These are phyloP conservation scores for Terana coerulea DNA, from an alignment of 768 basidiomycete species.

Conservation along the genomic window DNA sequence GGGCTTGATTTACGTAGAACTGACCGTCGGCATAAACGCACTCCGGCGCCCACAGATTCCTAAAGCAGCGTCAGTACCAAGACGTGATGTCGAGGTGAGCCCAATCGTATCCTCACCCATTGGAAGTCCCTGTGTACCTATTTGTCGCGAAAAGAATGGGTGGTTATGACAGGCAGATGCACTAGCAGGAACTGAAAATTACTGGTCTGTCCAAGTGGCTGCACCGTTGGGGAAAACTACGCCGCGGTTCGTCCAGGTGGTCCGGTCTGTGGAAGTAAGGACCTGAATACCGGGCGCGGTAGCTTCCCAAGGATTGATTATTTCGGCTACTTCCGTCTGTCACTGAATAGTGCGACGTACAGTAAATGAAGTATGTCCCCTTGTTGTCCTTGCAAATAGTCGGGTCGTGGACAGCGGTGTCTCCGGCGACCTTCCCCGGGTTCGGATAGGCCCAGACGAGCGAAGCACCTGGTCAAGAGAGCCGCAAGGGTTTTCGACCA, in stretches of 20 bases:
- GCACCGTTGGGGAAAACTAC: conserved; percentile 50
- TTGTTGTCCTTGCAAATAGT: conserved; percentile 39
- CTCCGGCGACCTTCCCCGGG: conserved; percentile 7
- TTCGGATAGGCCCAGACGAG: neutral
- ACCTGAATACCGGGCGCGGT: conserved; percentile 46
- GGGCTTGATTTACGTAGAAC: conserved; percentile 23
- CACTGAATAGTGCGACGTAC: conserved; percentile 24
- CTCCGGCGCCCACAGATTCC: conserved; percentile 32
- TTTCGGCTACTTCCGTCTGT: neutral
- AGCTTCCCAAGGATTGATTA: conserved; percentile 23
- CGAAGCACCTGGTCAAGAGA: no score
- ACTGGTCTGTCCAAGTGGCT: conserved; percentile 40
- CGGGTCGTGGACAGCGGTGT: conserved; percentile 11
- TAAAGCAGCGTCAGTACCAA: conserved; percentile 4
- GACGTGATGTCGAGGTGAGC: neutral
- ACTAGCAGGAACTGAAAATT: no score
- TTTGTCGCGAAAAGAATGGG: no score
- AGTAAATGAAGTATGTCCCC: conserved; percentile 47
- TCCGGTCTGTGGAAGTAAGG: conserved; percentile 46
- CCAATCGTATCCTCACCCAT: no score
- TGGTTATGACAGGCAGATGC: no score
- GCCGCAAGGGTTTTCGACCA: no score
- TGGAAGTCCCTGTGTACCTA: conserved; percentile 44
- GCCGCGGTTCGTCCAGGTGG: conserved; percentile 43
- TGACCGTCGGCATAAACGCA: conserved; percentile 23